Base-by-base conservation (phyloP, 306 rosid genomes). In the Pterocarpus santalinus region DNA sequence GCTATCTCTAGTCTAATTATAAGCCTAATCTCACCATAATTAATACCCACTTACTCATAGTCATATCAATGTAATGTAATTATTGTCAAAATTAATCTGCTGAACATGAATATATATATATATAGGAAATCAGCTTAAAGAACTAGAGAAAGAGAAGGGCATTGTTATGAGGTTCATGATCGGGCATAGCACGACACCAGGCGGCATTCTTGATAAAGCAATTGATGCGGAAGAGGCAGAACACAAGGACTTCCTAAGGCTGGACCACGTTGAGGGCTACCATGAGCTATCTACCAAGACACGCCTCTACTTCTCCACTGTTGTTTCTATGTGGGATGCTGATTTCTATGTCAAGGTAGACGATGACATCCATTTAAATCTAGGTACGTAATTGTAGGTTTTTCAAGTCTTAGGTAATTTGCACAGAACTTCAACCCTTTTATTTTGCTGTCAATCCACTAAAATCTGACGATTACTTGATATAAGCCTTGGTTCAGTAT, bases 261-360 rank as follows among this genome's bases (percentile, higher is more conserved):
- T 95, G 38, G 87, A 86, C 47, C 99, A 95, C 43, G 89, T 91
- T 32, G 99, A 95, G 72, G 97, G 97, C 22, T 95, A 95, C 78
- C 97, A 93, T 33, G 88, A 89, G 49, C 90, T 95, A 34, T 95
- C 99, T 43, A 56, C 99, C 72, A 95, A 95, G 89, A 95, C 99
- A 22, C 90, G 95, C 56, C 63, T 90, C 52, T 95, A 81, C 49
- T 95, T 95, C 83, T 88, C 93, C 70, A 87, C 95, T 1, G 89
- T 91, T 53, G 79, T 87, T 49, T 80, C 99, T 22, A 49, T 90
- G 22, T 95, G 99, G 99, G 94, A 89, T 53, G 99, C 97, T 30
- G 85, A 85, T 5, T 95, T 95, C 80, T 95, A 90, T 71, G 95
- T 95, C 68, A 95, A 95, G 84, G 97, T 95, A 1, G 99, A 95